phyloP scores from a whole-genome alignment of 2,329 filamentous ascomycete species.

The Penicillium concentricum region DNA sequence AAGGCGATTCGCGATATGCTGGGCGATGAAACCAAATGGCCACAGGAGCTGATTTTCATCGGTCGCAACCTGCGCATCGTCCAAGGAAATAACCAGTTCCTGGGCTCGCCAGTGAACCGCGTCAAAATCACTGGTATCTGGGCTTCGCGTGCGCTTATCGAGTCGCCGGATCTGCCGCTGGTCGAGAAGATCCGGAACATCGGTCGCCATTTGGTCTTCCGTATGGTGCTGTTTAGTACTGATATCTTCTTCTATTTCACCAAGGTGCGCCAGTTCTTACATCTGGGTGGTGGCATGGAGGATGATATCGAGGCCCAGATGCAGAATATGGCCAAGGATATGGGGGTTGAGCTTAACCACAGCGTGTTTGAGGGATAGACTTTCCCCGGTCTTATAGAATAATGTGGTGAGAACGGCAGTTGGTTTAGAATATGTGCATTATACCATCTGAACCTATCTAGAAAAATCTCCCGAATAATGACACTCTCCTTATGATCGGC shows the following conservation, averaged over 20 bases:
- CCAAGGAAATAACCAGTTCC: constrained; percentile 87
- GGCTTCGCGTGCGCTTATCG: constrained; percentile 80
- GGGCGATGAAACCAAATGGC: constrained; percentile 82
- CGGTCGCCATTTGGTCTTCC: constrained; percentile 79
- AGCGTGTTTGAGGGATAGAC: constrained; percentile 77
- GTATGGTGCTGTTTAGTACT: constrained; percentile 68
- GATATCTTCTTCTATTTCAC: constrained; percentile 83
- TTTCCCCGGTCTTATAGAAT: background rate
- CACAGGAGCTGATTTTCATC: constrained; percentile 87
- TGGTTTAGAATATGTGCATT: constrained; percentile 5
- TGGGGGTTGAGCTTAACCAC: constrained; percentile 87
- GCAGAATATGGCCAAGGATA: constrained; percentile 83
- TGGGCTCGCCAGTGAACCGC: constrained; percentile 83
- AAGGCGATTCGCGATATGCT: constrained; percentile 76
- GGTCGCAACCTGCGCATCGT: constrained; percentile 90
- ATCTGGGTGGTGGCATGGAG: constrained; percentile 81
- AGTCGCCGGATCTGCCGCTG: constrained; percentile 65
- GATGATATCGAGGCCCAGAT: constrained; percentile 88
- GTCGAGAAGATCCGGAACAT: constrained; percentile 66
- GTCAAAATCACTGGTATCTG: constrained; percentile 92
- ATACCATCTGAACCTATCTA: constrained; percentile 3
- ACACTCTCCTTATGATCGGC: background rate
- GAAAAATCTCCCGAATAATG: constrained; percentile 7
- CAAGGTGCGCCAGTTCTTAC: constrained; percentile 73
- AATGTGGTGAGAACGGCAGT: background rate